phyloP scores from a whole-genome alignment of 345 rosid species.

The Citrus hindsii region DNA sequence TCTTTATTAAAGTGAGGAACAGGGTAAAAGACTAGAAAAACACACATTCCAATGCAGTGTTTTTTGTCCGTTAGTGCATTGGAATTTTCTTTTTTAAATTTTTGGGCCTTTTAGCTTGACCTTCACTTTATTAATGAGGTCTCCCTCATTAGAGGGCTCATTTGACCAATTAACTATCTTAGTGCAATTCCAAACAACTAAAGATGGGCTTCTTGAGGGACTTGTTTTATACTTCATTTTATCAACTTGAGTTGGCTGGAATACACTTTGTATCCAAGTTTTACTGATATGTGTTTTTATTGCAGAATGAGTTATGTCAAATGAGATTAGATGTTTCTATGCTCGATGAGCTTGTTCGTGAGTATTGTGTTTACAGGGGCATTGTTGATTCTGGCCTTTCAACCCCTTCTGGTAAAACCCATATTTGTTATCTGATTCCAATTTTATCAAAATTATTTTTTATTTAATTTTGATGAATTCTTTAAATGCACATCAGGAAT shows the following conservation, averaged over 20 bases:
- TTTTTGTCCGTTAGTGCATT: too few species aligned
- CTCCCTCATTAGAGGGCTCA: too few species aligned
- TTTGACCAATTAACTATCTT: too few species aligned
- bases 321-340: conserved; percentile 69
- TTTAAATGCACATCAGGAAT: conserved; percentile 28
- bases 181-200: too few species aligned
- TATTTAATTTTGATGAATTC: conserved; percentile 11
- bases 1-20: neutral
- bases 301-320: conserved; percentile 94
- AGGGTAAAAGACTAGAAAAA: too few species aligned
- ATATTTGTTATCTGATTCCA: neutral
- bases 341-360: conserved; percentile 82
- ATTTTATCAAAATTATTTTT: conserved; percentile 7
- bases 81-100: too few species aligned
- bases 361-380: conserved; percentile 94
- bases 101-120: too few species aligned
- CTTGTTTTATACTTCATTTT: neutral
- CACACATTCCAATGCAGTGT: too few species aligned
- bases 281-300: conserved; percentile 9
- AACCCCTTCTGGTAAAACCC: conserved; percentile 36
- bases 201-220: neutral
- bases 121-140: too few species aligned
- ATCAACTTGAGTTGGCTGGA: neutral
- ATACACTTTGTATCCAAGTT: neutral
- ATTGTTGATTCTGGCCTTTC: conserved; percentile 52